Conservation (phyloP, 768 basidiomycete species). For the Phylloporus arenicola region DNA sequence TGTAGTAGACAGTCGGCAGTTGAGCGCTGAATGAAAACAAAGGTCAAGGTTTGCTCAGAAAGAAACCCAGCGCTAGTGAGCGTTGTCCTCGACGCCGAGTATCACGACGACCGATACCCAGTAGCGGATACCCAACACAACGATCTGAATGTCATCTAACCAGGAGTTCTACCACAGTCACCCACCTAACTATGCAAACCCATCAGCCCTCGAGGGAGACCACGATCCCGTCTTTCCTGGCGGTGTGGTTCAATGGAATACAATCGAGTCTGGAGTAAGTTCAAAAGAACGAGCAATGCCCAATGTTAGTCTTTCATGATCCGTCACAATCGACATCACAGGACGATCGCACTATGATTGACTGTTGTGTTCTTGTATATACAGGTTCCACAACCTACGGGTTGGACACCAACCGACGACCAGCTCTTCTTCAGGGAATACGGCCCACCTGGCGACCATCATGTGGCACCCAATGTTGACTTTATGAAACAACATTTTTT, state of each 20-base stretch:
- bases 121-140: slow-evolving; percentile 14
- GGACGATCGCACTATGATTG: slow-evolving; percentile 24
- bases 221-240: slow-evolving; percentile 26
- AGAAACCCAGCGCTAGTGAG: slow-evolving; percentile 1
- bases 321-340: slow-evolving; percentile 10
- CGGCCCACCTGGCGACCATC: slow-evolving; percentile 33
- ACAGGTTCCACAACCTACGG: slow-evolving; percentile 68
- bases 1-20: not conserved
- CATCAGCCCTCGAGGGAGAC: slow-evolving; percentile 22
- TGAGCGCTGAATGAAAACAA: slow-evolving; percentile 5
- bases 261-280: slow-evolving; percentile 14
- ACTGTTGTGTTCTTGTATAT: slow-evolving; percentile 14
- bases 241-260: slow-evolving; percentile 22
- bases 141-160: slow-evolving; percentile 20
- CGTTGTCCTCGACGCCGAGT: not conserved
- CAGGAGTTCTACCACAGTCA: slow-evolving; percentile 21
- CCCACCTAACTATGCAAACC: slow-evolving; percentile 12
- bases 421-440: slow-evolving; percentile 59
- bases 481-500: slow-evolving; percentile 89
- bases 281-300: slow-evolving; percentile 29
- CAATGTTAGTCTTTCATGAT: slow-evolving; percentile 28
- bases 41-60: not conserved
- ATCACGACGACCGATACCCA: slow-evolving; percentile 14
- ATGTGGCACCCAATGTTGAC: slow-evolving; percentile 63
- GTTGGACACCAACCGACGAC: slow-evolving; percentile 60